Base-by-base conservation (phyloP, 208 protist genomes). In the Dictyostelium gargantuum region DNA sequence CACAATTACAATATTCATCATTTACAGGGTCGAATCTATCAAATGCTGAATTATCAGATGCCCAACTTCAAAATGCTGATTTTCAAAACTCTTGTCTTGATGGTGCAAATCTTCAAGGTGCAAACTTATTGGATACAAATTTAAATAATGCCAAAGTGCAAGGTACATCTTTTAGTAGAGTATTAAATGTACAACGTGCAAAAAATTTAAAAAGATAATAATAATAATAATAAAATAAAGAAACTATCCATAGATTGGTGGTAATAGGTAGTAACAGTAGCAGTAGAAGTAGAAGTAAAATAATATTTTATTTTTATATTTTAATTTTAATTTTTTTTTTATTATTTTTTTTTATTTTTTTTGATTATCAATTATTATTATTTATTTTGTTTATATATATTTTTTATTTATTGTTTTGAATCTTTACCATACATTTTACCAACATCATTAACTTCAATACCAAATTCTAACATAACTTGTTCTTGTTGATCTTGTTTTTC, bases 11-110 rank as follows among this genome's bases (percentile, higher is more conserved):
- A 89, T 79, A 89, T 15, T 66, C 82, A 23, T 66, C 50, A 6
- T 74, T 73, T 29, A 9, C 26, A 21, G 61, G 44, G 21, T 58
- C 48, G 1, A 79, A 89, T 68, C 38, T 89, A 42, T 70, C 70
- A 13, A 70, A 89, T 89, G 82, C 82, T 1, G 82, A 89, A 89
- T 21, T 89, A 17, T 68, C 19, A 48, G 82, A 89, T 38, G 50
- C 68, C 6, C 76, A 72, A 42, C 52, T 89, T 40, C 82, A 89
- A 73, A 89, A 79, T 68, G 82, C 82, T 42, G 82, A 89, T 52
- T 89, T 89, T 29, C 68, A 79, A 79, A 89, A 77, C 29, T 63
- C 82, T n/a, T 42, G 42, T 8, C 40, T 89, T 9, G 48, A 48
- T 50, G 66, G 82, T 2, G 70, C 82, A 15, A 89, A 89, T 40